Evolutionary conservation across 2,329 filamentous ascomycete genomes (phyloP), one percentile per base, ranked within the genome.

Genomic region (Trichoderma koningiopsis): DNA sequence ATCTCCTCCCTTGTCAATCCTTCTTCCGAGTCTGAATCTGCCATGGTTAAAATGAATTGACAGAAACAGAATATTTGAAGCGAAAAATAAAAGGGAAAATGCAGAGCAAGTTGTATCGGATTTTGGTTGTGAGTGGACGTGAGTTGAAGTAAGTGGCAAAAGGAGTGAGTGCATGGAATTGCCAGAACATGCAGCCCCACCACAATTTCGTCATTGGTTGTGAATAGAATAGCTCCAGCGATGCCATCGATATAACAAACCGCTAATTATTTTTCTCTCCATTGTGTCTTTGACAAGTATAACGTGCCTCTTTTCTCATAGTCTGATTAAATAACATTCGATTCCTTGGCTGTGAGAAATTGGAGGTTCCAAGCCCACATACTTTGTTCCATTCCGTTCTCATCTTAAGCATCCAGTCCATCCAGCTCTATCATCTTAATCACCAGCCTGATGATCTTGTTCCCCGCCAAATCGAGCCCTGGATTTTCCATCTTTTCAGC

Each of bases 401-500:
- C 47, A 35, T 55, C n/a, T 73, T 57, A 89, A 69, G 85, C 85
- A 84, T 97, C 93, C 81, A 96, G 80, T 1, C 96, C 96, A 82
- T 98, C 94, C 75, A 96, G 86, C 80, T 97, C 93, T 74, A 98
- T 91, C 80, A 98, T 83, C 80, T 88, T 90, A 73, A 89, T 88
- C 66, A 97, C 94, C 71, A 92, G 81, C 75, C 86, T 87, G 70
- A 98, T 91, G 31, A 97, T 89, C 74, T 91, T 89, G 69, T 85
- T 86, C 56, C 84, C 82, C 68, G 82, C 82, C 43, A 89, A 77
- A 57, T 89, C 87, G 69, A 87, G 77, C 14, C 84, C 85, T 0
- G 92, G 92, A 72, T 92, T 89, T 77, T 94, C 92, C 60, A 97
- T 89, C 80, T 94, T 94, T 72, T 87, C 85, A 69, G 91, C 91